Evolutionary conservation across 2,329 filamentous ascomycete genomes (phyloP), one percentile per base, ranked within the genome.

Genomic region (Scolecobasidium constrictum): DNA sequence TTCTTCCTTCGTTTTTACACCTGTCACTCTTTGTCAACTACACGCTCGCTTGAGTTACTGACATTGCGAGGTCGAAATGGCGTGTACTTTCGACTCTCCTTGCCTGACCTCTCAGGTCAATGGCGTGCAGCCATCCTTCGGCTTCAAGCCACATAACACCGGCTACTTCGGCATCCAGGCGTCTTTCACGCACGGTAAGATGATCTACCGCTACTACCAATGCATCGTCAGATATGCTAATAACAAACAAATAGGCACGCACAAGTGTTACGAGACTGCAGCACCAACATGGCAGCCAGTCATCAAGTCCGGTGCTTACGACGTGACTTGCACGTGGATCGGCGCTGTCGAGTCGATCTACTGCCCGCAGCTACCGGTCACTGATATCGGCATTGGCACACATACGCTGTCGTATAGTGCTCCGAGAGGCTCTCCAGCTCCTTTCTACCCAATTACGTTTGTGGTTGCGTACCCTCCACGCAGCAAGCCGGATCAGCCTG

Each of bases 51-150:
- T 11, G 19, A 22, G 12, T 15, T 11, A 23, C 5, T 13, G 12
- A 4, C 19, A 39, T 21, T 17, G 18, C n/a, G 37, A 16, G 21
- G n/a, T n/a, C 26, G 26, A 9, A 7, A 39, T 39, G 37, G 17
- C 20, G 23, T 39, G 37, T 20, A 39, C 37, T 12, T 39, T 39
- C 6, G 37, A 39, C 20, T 21, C 37, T 22, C 21, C 37, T 11
- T 39, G 37, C 21, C 19, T 39, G 37, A 39, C 37, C 37, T 39
- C 37, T 12, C 15, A 16, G 20, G 37, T 39, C 37, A 39, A n/a
- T 4, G 37, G 37, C 13, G 37, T 17, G 7, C 37, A 39, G n/a
- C 37, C 37, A 15, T 39, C 37, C 3, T 39, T 39, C n/a, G 37
- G 17, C 13, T 39, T 39, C 37, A 26, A n/a, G 11, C 13, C 21